Conservation (phyloP, 2,329 filamentous ascomycete species). For the Penicillium sclerotiorum region DNA sequence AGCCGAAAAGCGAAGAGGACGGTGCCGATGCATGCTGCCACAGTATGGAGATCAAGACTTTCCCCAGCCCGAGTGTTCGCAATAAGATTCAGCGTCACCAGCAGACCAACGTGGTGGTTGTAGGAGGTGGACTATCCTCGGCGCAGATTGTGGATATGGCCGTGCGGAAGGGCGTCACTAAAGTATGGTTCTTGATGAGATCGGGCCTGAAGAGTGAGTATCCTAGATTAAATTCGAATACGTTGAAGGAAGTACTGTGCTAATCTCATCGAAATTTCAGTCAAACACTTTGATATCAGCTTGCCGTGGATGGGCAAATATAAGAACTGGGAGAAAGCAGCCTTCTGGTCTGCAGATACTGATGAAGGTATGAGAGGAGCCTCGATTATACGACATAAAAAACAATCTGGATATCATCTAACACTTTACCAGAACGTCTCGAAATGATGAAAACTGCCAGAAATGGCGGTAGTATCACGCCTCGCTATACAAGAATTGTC, state of each 20-base stretch:
- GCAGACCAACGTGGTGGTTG: slow-evolving; percentile 67
- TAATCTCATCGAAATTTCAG: slow-evolving; percentile 21
- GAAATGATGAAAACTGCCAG: slow-evolving; percentile 67
- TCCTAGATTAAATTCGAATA: background rate
- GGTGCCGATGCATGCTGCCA: slow-evolving; percentile 58
- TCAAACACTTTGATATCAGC: slow-evolving; percentile 78
- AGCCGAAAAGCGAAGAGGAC: slow-evolving; percentile 44
- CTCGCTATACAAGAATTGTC: slow-evolving; percentile 67
- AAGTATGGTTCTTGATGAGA: slow-evolving; percentile 72
- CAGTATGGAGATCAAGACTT: slow-evolving; percentile 63
- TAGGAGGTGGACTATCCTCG: slow-evolving; percentile 76
- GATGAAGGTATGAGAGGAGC: slow-evolving; percentile 58
- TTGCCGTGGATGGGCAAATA: slow-evolving; percentile 82
- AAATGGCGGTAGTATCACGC: slow-evolving; percentile 76
- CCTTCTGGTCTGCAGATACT: slow-evolving; percentile 75
- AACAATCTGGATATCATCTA: background rate
- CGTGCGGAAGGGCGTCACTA: slow-evolving; percentile 64
- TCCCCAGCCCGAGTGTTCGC: slow-evolving; percentile 58
- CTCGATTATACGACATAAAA: background rate
- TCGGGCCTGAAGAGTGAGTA: slow-evolving; percentile 49
- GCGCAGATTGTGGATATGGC: slow-evolving; percentile 72
- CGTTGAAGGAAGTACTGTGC: slow-evolving; percentile 10
- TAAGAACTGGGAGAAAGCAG: slow-evolving; percentile 73
- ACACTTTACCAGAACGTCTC: slow-evolving; percentile 56
- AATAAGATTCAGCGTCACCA: slow-evolving; percentile 54